Conservation (phyloP, 140 eudicot genomes). For the Anethum foeniculum region DNA sequence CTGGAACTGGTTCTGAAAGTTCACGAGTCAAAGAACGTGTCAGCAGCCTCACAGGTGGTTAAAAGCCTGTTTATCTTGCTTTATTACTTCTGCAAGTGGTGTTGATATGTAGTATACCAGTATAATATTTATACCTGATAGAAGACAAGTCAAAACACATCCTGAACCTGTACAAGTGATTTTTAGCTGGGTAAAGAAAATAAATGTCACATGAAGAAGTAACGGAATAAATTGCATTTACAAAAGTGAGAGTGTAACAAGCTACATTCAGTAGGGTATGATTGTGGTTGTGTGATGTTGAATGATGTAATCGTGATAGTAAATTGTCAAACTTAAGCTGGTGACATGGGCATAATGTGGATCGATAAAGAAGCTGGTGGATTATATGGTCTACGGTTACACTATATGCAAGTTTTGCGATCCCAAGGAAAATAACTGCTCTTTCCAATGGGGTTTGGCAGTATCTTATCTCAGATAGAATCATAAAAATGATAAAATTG, state of each 20-base stretch:
- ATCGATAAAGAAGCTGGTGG: neutral
- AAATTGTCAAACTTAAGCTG: neutral
- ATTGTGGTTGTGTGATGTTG: neutral
- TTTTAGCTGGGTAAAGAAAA: neutral
- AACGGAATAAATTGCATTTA: neutral
- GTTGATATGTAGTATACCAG: neutral
- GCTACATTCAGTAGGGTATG: neutral
- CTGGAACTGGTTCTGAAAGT: slow-evolving; percentile 49
- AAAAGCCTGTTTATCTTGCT: neutral
- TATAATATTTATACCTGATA: neutral
- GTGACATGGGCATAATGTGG: neutral
- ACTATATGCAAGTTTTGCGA: neutral
- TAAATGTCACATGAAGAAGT: neutral
- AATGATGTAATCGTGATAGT: neutral
- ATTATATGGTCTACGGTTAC: neutral
- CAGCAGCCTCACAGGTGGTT: slow-evolving; percentile 58
- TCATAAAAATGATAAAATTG: neutral
- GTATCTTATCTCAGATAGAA: neutral
- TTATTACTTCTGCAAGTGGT: neutral
- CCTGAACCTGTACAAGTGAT: neutral
- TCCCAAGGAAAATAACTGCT: neutral
- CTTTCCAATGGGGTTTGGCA: neutral
- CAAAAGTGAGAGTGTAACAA: neutral
- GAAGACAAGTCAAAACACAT: neutral
- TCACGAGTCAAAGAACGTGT: slow-evolving; percentile 55